A percentile compares a stretch with the other conserved stretches of the same genome.
Conservation (phyloP, 2,329 filamentous ascomycete species). For the Dothistroma septosporum region DNA sequence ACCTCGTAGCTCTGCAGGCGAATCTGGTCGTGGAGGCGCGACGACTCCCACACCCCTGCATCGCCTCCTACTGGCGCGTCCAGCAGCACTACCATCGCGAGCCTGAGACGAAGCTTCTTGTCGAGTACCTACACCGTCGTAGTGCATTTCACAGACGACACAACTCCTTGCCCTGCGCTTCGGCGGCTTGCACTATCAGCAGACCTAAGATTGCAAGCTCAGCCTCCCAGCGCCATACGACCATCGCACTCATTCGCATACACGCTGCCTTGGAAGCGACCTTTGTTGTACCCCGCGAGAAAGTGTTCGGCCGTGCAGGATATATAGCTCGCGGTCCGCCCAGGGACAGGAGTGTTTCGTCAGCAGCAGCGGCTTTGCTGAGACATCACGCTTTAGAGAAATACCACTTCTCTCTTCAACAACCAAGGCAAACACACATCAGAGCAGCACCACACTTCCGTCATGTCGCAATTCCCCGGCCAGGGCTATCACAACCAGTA, state of each 20-base stretch:
- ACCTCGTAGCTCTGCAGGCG: background rate
- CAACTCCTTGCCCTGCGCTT: background rate
- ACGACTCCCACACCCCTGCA: background rate
- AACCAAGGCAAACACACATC: background rate
- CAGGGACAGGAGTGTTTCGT: background rate
- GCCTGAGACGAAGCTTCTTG: background rate
- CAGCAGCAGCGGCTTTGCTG: conserved; percentile 9
- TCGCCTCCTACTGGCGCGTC: background rate
- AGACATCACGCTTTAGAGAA: conserved; percentile 6
- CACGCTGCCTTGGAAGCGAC: background rate
- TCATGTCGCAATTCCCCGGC: conserved; percentile 32
- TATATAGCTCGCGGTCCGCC: conserved; percentile 7
- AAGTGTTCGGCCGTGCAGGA: background rate
- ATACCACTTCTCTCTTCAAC: background rate
- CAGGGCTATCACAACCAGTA: conserved; percentile 33
- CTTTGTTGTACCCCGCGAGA: background rate
- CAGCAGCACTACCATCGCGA: background rate
- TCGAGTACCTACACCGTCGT: background rate
- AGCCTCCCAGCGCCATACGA: conserved; percentile 3
- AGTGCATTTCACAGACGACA: background rate
- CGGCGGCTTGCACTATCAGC: background rate
- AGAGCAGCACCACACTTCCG: background rate
- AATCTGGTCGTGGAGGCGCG: background rate
- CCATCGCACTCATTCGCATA: background rate
- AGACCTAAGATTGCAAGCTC: background rate